phyloP scores from a whole-genome alignment of 2,329 filamentous ascomycete species.

The Ophiocordyceps australis region DNA sequence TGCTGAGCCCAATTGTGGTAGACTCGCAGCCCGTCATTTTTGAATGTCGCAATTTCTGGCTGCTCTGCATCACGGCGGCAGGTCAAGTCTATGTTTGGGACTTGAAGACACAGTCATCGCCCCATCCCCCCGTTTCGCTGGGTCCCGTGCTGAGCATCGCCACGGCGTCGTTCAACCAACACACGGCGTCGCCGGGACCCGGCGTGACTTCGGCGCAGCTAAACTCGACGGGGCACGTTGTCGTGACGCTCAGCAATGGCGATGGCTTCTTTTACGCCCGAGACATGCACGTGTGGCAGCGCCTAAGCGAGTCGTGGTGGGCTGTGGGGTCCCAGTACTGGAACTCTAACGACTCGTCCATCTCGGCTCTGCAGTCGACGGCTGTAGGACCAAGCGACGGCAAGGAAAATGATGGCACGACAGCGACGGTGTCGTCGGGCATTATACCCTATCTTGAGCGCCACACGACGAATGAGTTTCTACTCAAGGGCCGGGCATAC shows the following conservation, averaged over 20 bases:
- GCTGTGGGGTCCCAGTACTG: constrained; percentile 95
- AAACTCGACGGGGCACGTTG: constrained; percentile 69
- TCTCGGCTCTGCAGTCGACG: constrained; percentile 61
- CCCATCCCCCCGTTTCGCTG: constrained; percentile 78
- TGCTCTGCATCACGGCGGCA: constrained; percentile 75
- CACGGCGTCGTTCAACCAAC: constrained; percentile 56
- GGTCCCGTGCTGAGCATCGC: constrained; percentile 81
- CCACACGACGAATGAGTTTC: constrained; percentile 82
- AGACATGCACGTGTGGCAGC: constrained; percentile 79
- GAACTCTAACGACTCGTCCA: constrained; percentile 89
- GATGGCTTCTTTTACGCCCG: constrained; percentile 86
- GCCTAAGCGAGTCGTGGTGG: constrained; percentile 96
- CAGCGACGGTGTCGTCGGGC: constrained; percentile 57
- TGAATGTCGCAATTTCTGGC: constrained; percentile 75
- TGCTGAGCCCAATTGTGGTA: constrained; percentile 69
- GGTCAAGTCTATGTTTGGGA: constrained; percentile 93
- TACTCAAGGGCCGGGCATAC: constrained; percentile 82
- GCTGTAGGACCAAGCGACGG: constrained; percentile 36
- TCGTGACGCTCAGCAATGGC: constrained; percentile 86
- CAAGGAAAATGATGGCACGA: constrained; percentile 25
- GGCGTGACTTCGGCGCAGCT: constrained; percentile 81
- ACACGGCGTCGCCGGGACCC: constrained; percentile 57
- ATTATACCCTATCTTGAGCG: constrained; percentile 88
- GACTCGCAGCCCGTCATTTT: constrained; percentile 90
- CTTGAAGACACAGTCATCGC: constrained; percentile 61